Evolutionary conservation across 768 basidiomycete genomes (phyloP), one percentile per base, ranked within the genome.

Genomic region (Suillus bovinus): DNA sequence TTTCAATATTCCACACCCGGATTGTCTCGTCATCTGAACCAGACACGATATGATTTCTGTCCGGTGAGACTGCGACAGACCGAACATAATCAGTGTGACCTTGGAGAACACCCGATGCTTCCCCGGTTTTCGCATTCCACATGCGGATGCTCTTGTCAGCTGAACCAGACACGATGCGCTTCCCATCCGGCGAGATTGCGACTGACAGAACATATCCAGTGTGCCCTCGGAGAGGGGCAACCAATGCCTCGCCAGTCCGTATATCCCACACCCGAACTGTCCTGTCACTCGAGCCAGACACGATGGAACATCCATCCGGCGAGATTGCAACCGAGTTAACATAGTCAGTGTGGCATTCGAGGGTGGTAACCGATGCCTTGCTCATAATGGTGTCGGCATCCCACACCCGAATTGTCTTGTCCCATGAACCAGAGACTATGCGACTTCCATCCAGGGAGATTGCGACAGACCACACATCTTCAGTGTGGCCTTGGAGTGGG

Each of bases 321-420:
- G n/a, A n/a, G 39, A 59, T 29, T 22, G 49, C 59, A 14, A 60
- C 49, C 5, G 49, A 52, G 1, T 0, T 16, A 13, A 60, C 14
- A 2, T 8, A 11, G 11, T 34, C 29, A 7, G 9, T 39, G 50
- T 65, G 64, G 6, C 55, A 61, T 38, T 14, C 5, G 20, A 65
- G 66, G 1, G 63, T 66, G 2, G 63, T 66, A 44, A 41, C 50
- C 59, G 72, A 49, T 9, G 65, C 63, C n/a, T 64, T 4, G 36
- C 11, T 16, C 5, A n/a, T n/a, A n/a, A n/a, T n/a, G n/a, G n/a
- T n/a, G n/a, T n/a, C 1, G 0, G 3, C 2, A 39, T 39, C 39
- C 39, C 39, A 39, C 17, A 39, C 6, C 1, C 16, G 16, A 3
- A 17, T 14, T 1, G 39, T 39, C 39, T 2, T 17, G 39, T 39